phyloP scores from a whole-genome alignment of 78 protist species.

The Isochrysis galbana region DNA sequence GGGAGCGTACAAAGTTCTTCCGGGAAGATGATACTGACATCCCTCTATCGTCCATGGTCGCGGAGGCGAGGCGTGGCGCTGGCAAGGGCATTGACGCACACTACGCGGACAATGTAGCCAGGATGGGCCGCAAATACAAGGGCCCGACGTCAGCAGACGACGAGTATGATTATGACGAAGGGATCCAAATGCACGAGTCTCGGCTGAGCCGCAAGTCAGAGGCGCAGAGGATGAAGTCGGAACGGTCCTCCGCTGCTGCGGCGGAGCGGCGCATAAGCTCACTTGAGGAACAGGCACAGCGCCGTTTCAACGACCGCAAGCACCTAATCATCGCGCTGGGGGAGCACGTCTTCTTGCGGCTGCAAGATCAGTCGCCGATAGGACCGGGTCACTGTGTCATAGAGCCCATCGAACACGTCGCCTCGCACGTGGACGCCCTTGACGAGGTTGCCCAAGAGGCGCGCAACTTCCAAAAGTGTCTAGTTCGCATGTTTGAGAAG shows the following conservation, averaged over 20 bases:
- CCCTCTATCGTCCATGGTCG: background rate
- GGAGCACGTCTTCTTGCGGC: background rate
- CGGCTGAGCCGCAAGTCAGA: background rate
- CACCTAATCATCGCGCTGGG: background rate
- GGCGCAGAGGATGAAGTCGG: background rate
- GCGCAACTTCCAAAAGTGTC: slow-evolving; percentile 52
- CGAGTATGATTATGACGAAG: background rate
- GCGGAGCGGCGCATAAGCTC: background rate
- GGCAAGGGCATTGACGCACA: background rate
- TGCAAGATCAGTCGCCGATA: background rate
- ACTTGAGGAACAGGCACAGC: background rate
- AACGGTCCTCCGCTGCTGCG: background rate
- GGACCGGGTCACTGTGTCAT: slow-evolving; percentile 58
- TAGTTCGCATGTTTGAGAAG: slow-evolving; percentile 58
- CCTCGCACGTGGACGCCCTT: slow-evolving; percentile 21
- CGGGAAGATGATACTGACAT: background rate
- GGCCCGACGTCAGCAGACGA: background rate
- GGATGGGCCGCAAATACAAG: background rate
- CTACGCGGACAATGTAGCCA: background rate
- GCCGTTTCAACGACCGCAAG: background rate
- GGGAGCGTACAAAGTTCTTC: background rate
- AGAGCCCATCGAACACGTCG: slow-evolving; percentile 52
- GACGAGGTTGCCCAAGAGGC: slow-evolving; percentile 62
- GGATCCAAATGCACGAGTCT: background rate
- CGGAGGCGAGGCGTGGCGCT: background rate